A percentile compares a stretch with the other conserved stretches of the same genome.
Evolutionary conservation across 2,329 filamentous ascomycete species (phyloP).

Genomic region (Calonectria hongkongensis): DNA sequence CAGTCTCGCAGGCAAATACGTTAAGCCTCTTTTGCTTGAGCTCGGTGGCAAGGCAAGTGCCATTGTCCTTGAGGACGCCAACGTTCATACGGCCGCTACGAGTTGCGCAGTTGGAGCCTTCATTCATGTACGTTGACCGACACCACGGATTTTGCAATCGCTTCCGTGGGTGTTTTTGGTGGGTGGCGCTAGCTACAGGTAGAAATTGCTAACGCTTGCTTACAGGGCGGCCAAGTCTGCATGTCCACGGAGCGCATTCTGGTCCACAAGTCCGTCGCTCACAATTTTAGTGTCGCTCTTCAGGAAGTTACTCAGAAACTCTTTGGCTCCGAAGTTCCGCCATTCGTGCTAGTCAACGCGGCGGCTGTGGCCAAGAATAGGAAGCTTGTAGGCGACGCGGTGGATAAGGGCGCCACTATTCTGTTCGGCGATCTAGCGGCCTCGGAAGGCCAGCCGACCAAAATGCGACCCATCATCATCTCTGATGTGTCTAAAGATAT

Average conservation of each 20-base stretch:
- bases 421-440: conserved; percentile 60
- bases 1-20: conserved; percentile 78
- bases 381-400: conserved; percentile 79
- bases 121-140: conserved; percentile 65
- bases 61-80: conserved; percentile 86
- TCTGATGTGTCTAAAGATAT: conserved; percentile 68
- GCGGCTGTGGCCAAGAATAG: conserved; percentile 79
- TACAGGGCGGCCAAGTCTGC: conserved; percentile 81
- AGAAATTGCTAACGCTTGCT: conserved; percentile 74
- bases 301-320: conserved; percentile 60
- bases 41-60: conserved; percentile 87
- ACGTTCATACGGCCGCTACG: conserved; percentile 81
- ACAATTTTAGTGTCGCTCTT: conserved; percentile 65
- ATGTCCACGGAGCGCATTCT: conserved; percentile 87
- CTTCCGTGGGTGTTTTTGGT: too few relatives aligned
- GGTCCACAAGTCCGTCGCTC: conserved; percentile 67
- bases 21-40: conserved; percentile 88
- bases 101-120: conserved; percentile 69
- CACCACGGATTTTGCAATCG: too few relatives aligned
- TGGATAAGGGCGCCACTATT: conserved; percentile 76
- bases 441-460: conserved; percentile 55
- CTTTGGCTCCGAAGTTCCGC: conserved; percentile 74
- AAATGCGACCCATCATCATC: conserved; percentile 79
- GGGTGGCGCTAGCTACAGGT: too few relatives aligned
- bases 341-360: conserved; percentile 77